Evolutionary conservation across 2,329 filamentous ascomycete species (phyloP), one percentile per base, ranked within the genome.

Genomic region (Dichotomopilus funicola): DNA sequence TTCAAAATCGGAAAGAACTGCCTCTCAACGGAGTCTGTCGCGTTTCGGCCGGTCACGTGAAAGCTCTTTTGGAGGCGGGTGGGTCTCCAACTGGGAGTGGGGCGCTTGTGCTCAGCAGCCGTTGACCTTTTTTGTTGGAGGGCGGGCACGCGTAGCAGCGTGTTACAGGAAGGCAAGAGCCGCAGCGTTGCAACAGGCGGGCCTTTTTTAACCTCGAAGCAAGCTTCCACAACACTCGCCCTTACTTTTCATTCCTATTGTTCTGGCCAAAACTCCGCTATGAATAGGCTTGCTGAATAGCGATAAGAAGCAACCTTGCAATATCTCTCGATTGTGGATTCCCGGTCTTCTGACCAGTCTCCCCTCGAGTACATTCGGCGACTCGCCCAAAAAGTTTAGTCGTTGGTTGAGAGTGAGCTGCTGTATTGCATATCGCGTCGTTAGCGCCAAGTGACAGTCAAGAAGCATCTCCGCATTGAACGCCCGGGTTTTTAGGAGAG

Each of bases 1-100:
- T 61, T 59, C 51, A 59, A 58, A 59, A 56, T 51, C 53, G 53
- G 51, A 48, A 33, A 37, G 19, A 41, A 41, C 46, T 50, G 53
- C 55, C 50, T 57, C 50, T 53, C 53, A 11, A 44, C 37, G 44
- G 59, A 59, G 59, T 56, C 59, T 59, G 59, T 57, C 59, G 59
- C 59, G 59, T 56, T 40, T 38, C n/a, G 51, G 33, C 38, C 27
- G 43, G 58, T 61, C 56, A 62, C 56, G 60, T 60, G 56, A 10
- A 33, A 19, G 40, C 52, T 47, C 33, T 13, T 45, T 35, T 36
- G 37, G 34, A 19, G 44, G 7, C 8, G 10, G 19, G 47, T 40
- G 19, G 33, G 19, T 47, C 19, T 27, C 19, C 19, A 27, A 27
- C 19, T 31, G 45, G 12, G 4, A 31, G 36, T 41, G 48, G 37